Evolutionary conservation across 495 filamentous ascomycete genomes (phyloP).

Genomic region (Aspergillus bridgeri): DNA sequence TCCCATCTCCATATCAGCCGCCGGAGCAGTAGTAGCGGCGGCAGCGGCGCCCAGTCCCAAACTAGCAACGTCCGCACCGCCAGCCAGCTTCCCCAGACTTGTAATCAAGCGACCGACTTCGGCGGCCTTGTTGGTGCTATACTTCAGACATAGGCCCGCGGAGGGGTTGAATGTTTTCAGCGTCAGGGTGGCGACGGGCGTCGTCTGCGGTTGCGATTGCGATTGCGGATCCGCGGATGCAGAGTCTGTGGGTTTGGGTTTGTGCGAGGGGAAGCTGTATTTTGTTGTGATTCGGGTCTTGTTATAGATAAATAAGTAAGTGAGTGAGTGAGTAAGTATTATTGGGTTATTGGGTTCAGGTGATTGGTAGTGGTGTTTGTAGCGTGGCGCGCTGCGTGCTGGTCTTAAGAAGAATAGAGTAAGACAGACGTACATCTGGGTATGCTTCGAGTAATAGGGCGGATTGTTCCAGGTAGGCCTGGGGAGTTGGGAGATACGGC

Average conservation of each 20-base stretch:
- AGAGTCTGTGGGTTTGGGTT: conserved; percentile 22
- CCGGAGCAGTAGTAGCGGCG: conserved; percentile 24
- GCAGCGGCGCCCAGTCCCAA: conserved; percentile 42
- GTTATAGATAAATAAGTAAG: too few species aligned
- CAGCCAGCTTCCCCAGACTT: conserved; percentile 64
- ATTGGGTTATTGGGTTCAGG: too few species aligned
- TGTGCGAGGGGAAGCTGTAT: conserved; percentile 63
- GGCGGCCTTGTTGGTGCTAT: conserved; percentile 83
- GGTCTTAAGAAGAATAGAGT: not conserved
- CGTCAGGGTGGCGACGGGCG: conserved; percentile 60
- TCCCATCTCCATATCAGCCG: conserved; percentile 37
- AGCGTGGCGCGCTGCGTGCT: not conserved
- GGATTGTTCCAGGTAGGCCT: conserved; percentile 64
- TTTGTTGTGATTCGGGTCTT: conserved; percentile 84
- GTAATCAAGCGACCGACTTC: conserved; percentile 81
- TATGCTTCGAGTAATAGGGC: conserved; percentile 59
- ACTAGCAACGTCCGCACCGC: conserved; percentile 56
- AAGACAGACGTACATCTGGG: conserved; percentile 54
- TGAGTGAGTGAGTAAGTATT: too few species aligned
- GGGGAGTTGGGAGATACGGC: conserved; percentile 58
- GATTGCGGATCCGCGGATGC: conserved; percentile 14
- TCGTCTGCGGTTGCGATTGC: conserved; percentile 23
- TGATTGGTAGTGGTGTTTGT: conserved; percentile 4
- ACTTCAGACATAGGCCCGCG: conserved; percentile 81
- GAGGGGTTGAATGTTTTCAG: conserved; percentile 88